These are phyloP conservation scores for Barnettozyma vustinii DNA, from an alignment of 805 yeast species.

Conservation along the genomic window DNA sequence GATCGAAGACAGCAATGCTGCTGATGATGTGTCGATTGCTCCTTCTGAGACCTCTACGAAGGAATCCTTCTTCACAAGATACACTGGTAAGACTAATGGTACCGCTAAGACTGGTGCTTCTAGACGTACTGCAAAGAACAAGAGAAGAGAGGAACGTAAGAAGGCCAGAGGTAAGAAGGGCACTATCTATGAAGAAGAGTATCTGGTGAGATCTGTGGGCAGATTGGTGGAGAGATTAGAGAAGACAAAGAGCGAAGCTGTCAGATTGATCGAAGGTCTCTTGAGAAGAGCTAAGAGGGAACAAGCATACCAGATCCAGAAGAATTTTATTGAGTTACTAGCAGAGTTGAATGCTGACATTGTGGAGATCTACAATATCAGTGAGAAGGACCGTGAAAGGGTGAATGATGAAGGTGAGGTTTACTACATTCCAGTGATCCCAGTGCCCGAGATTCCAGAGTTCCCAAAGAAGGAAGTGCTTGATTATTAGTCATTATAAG, in stretches of 20 bases:
- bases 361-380: conserved; percentile 72
- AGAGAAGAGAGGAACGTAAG: conserved; percentile 92
- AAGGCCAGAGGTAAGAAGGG: conserved; percentile 97
- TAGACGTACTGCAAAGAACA: conserved; percentile 85
- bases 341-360: conserved; percentile 53
- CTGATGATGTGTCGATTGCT: conserved; percentile 92
- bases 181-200: conserved; percentile 95
- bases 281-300: conserved; percentile 65
- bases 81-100: conserved; percentile 93
- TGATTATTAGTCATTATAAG: conserved; percentile 35
- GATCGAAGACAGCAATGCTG: conserved; percentile 56
- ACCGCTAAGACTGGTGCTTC: conserved; percentile 97
- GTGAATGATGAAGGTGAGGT: conserved; percentile 83
- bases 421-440: conserved; percentile 71
- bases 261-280: conserved; percentile 67
- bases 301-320: conserved; percentile 80
- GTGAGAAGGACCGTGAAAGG: conserved; percentile 84
- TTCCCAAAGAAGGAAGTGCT: conserved; percentile 55
- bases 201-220: conserved; percentile 80
- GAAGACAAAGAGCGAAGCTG: conserved; percentile 70
- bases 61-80: conserved; percentile 89
- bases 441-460: conserved; percentile 58
- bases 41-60: conserved; percentile 91
- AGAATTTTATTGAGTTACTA: conserved; percentile 53
- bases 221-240: conserved; percentile 79